Conservation (phyloP, 345 rosid genomes). For the Carallia brachiata region DNA sequence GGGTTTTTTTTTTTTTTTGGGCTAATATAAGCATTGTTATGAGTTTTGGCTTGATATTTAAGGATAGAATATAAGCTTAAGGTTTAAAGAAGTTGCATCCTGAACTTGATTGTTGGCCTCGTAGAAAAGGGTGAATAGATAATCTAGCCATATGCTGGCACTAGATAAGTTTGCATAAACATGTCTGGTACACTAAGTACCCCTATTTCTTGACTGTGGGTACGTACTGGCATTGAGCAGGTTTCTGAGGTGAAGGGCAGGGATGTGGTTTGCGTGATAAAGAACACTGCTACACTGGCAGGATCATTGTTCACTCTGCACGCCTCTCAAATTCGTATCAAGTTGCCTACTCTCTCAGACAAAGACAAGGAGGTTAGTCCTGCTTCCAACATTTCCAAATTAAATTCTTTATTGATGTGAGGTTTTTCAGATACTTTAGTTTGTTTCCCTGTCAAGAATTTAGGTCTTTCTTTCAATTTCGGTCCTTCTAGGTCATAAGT, state of each 20-base stretch:
- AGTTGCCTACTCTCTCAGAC: constrained; percentile 82
- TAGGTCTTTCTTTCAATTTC: constrained; percentile 3
- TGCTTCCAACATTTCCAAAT: neutral
- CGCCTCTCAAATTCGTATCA: constrained; percentile 81
- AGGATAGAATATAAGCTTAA: too few species aligned
- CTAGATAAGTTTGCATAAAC: neutral
- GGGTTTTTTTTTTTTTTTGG: neutral
- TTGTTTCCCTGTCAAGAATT: neutral
- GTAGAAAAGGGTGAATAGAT: neutral
- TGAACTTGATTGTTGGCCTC: neutral
- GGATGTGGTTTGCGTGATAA: constrained; percentile 79
- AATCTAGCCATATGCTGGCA: neutral
- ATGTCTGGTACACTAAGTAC: neutral
- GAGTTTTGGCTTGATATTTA: too few species aligned
- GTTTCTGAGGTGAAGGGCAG: constrained; percentile 78
- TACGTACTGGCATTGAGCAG: constrained; percentile 37
- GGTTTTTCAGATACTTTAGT: neutral
- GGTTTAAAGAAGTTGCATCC: neutral
- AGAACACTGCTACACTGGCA: constrained; percentile 84
- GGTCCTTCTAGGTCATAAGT: constrained; percentile 62
- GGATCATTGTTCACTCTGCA: constrained; percentile 89
- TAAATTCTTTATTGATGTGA: neutral
- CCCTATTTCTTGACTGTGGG: constrained; percentile 4
- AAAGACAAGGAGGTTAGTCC: constrained; percentile 80
- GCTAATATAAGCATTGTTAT: too few species aligned